Base-by-base conservation (phyloP, 129 eudicot species). In the Heracleum sosnowskyi region DNA sequence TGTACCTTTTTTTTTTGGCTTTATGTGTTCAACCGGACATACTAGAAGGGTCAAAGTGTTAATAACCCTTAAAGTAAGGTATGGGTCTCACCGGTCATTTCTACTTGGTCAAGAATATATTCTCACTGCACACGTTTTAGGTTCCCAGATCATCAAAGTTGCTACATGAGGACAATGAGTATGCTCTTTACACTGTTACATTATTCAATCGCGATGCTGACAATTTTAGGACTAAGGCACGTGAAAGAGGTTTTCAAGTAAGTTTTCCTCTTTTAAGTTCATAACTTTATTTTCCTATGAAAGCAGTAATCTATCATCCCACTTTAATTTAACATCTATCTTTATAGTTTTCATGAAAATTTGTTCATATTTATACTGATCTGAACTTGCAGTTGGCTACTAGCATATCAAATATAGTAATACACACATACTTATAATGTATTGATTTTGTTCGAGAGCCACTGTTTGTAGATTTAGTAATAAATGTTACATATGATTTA, bases 121-220 rank as follows among this genome's bases (percentile, higher is more conserved):
- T 84, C 79, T 86, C 79, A 86, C 78, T 78, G 49, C 82, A 86
- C 75, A 80, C 31, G 72, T 80, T 86, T 63, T 85, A 94, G 98
- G 97, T 94, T 81, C 98, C 98, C 79, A 94, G 97, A 88, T 95
- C 98, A 79, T 91, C 97, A 74, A 95, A 91, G 90, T 90, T 88
- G 84, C 84, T 91, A 72, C 83, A 88, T 2, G 98, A 91, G 90
- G 98, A 91, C 87, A 95, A 90, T 74, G 97, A 95, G 77, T 90
- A 60, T 86, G 93, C 94, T 79, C 97, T 95, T 37, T 88, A 95
- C 76, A 90, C 91, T 76, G 98, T 95, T 10, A 90, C 96, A 69
- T 76, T 95, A 74, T 91, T 91, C 77, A 84, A 47, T 24, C 93
- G 97, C 74, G 97, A 92, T 86, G 98, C 96, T 79, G 97, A 95